Conservation (phyloP, 176 grass and related monocot species). For the Canna indica region DNA sequence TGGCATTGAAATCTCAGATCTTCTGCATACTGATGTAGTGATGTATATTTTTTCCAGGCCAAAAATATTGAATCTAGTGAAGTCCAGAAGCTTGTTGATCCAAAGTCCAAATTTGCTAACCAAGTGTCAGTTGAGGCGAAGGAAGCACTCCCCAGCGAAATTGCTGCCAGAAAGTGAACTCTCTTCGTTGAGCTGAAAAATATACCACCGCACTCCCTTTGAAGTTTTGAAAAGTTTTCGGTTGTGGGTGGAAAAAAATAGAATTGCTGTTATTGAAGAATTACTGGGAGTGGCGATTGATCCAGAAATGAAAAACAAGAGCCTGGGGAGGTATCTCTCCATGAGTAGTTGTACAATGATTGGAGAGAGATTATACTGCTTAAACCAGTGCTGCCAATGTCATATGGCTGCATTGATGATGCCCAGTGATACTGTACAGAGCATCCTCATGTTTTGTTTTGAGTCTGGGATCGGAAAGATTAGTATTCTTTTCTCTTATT, state of each 20-base stretch:
- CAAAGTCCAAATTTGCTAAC: slow-evolving; percentile 3
- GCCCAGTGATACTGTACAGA: not conserved
- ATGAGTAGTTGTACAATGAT: slow-evolving; percentile 51
- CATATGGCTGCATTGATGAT: not conserved
- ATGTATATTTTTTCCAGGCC: slow-evolving; percentile 32
- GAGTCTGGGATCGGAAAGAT: not conserved
- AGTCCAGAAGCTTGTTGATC: slow-evolving; percentile 25
- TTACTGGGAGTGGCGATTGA: not conserved
- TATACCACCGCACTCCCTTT: not conserved
- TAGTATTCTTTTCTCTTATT: not conserved
- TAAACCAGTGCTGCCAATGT: not conserved
- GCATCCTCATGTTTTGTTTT: not conserved
- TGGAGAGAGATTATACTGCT: slow-evolving; percentile 31
- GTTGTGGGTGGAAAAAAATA: not conserved
- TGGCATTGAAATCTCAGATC: slow-evolving; percentile 14
- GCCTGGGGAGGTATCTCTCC: slow-evolving; percentile 24
- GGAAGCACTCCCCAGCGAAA: not conserved
- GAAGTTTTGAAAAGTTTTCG: not conserved
- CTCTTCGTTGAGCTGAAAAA: not conserved
- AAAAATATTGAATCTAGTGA: slow-evolving; percentile 27
- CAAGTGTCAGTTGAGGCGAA: not conserved
- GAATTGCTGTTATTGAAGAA: not conserved
- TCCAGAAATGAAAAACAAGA: slow-evolving; percentile 5
- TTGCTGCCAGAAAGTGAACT: not conserved
- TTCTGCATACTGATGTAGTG: slow-evolving; percentile 4